Conservation (phyloP, 305 asterid species). For the Stenogyne calaminthoides region DNA sequence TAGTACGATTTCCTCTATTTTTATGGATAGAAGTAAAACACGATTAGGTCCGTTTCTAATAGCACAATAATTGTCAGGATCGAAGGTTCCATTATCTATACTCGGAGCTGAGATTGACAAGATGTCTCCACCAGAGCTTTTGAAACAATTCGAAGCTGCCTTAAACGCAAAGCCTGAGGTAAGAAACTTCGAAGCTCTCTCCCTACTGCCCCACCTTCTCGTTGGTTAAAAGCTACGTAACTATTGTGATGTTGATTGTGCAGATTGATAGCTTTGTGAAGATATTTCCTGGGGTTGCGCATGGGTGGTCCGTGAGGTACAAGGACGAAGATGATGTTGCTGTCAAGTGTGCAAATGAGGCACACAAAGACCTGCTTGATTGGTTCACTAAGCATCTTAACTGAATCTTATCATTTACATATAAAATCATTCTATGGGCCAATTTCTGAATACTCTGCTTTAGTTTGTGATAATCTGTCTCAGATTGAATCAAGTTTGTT, state of each 20-base stretch:
- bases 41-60: not conserved
- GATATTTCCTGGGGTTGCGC: constrained; percentile 38
- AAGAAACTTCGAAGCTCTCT: not conserved
- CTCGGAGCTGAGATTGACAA: constrained; percentile 67
- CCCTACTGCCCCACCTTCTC: too few relatives aligned
- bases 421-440: not conserved
- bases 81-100: constrained; percentile 54
- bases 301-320: constrained; percentile 43
- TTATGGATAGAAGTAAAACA: not conserved
- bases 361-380: constrained; percentile 54
- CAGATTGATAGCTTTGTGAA: constrained; percentile 69
- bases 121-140: constrained; percentile 46
- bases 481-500: not conserved
- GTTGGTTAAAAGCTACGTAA: not conserved
- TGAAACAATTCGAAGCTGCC: constrained; percentile 47
- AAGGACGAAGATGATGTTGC: constrained; percentile 46
- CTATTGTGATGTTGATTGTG: not conserved
- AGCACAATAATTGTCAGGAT: constrained; percentile 39
- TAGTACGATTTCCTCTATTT: not conserved
- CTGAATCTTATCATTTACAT: constrained; percentile 11
- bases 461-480: not conserved
- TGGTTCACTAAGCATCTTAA: constrained; percentile 61
- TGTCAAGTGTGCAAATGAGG: constrained; percentile 62
- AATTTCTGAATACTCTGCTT: not conserved
- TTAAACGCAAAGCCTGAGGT: constrained; percentile 62